Evolutionary conservation across 2,329 filamentous ascomycete species (phyloP).

Genomic region (Stemphylium lycopersici): DNA sequence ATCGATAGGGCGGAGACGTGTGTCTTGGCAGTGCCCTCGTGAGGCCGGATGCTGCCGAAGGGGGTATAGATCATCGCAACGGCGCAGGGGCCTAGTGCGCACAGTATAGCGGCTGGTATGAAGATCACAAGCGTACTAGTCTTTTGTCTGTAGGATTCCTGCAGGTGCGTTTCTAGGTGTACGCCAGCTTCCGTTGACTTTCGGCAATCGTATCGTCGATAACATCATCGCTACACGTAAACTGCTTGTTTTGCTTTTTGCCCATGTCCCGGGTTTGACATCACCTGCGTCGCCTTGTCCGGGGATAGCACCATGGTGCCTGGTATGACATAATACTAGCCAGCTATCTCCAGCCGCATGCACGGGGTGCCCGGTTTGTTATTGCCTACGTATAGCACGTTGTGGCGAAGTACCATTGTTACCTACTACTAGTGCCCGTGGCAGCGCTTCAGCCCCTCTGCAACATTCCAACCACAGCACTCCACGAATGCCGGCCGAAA

Average conservation of each 20-base stretch:
- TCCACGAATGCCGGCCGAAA: slow-evolving; percentile 7
- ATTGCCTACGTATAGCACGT: background rate
- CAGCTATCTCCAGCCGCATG: background rate
- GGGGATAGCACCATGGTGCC: background rate
- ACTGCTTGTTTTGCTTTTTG: background rate
- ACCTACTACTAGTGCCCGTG: slow-evolving; percentile 1
- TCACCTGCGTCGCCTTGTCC: background rate
- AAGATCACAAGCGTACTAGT: background rate
- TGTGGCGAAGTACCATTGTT: background rate
- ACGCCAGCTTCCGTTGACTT: background rate
- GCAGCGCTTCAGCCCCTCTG: background rate
- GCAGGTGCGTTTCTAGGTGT: background rate
- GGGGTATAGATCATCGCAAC: slow-evolving; percentile 7
- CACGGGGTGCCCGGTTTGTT: background rate
- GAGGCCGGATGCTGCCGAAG: slow-evolving; percentile 4
- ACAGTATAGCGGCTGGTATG: background rate
- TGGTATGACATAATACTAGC: background rate
- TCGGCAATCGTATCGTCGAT: background rate
- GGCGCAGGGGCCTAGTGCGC: background rate
- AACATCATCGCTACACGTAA: background rate
- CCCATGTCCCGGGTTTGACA: background rate
- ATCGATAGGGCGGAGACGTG: slow-evolving; percentile 7
- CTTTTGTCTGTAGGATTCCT: background rate
- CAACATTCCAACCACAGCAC: slow-evolving; percentile 1
- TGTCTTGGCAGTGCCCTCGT: slow-evolving; percentile 6